Evolutionary conservation across 345 rosid genomes (phyloP), one percentile per base, ranked within the genome.

Genomic region (Brassica rapa): DNA sequence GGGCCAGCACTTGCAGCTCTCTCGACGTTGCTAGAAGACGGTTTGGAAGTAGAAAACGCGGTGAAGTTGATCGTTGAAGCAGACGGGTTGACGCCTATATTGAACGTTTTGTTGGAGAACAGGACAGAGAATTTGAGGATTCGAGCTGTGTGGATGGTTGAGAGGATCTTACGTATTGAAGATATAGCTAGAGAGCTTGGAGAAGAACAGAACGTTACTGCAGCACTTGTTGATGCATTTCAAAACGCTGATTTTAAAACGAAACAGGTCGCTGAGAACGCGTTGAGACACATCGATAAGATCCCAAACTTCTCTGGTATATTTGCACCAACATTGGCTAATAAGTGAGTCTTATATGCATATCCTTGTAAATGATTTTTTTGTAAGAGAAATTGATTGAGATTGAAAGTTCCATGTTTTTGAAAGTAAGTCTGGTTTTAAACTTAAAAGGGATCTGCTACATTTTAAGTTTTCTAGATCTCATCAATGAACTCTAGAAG

Each of bases 251-350:
- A 95, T 76, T 91, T 88, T 81, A 80, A 82, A 69, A 95, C 99
- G 1, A 77, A 87, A 32, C 99, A 95, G 86, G 86, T 89, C 14
- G 99, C 98, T 1, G 99, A 95, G 84, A 88, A 85, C 51, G 98
- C 98, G 32, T 83, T 95, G 75, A 91, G 77, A 82, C 99, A 91
- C 60, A 88, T 95, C 0, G 98, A 95, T 77, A 90, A 87, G 85
- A 89, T 95, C 67, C 98, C 99, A 12, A 91, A 93, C 80, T 95
- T 95, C 79, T 93, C 99, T 10, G 99, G 98, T 46, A 85, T 95
- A 79, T 91, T 91, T 1, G 11, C 80, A 64, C 94, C 12, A 89
- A 85, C 78, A 87, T 82, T 82, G 85, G 84, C 62, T 89, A 68
- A 46, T 89, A 69, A 46, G 37, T n/a, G 19, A 49, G 56, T 49